These are phyloP conservation scores for Clavaria fumosa DNA, from an alignment of 768 basidiomycete genomes.

Conservation along the genomic window DNA sequence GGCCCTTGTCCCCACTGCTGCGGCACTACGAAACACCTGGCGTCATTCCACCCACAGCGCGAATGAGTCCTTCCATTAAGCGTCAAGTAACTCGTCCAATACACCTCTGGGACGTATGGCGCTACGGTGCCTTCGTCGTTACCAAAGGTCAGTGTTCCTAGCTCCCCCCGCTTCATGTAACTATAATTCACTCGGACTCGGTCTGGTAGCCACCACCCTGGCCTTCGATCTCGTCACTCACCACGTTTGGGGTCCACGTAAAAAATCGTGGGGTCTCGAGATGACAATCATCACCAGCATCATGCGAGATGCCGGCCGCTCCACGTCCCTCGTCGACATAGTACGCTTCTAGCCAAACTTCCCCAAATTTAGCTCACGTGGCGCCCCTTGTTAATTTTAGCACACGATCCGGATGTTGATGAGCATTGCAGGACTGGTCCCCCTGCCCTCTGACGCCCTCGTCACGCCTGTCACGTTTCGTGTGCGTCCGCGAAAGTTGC, in stretches of 20 bases:
- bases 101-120: constrained; percentile 58
- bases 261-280: constrained; percentile 86
- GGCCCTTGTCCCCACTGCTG: constrained; percentile 13
- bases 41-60: constrained; percentile 55
- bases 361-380: constrained; percentile 2
- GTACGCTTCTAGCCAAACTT: constrained; percentile 26
- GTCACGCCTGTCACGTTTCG: constrained; percentile 90
- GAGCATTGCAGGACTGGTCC: constrained; percentile 66
- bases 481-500: constrained; percentile 54
- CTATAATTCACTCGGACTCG: constrained; percentile 3
- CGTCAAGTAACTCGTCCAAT: constrained; percentile 37
- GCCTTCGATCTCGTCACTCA: constrained; percentile 63
- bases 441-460: constrained; percentile 82
- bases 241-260: constrained; percentile 74
- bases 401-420: constrained; percentile 46
- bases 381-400: too few species aligned
- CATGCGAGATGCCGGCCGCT: constrained; percentile 70
- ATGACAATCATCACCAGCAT: constrained; percentile 83
- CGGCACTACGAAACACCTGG: constrained; percentile 54
- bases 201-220: constrained; percentile 25
- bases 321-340: constrained; percentile 74
- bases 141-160: constrained; percentile 37
- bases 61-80: constrained; percentile 55
- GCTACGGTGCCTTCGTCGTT: constrained; percentile 47
- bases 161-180: background rate